Conservation (phyloP, 2,329 filamentous ascomycete species). For the Capronia americana region DNA sequence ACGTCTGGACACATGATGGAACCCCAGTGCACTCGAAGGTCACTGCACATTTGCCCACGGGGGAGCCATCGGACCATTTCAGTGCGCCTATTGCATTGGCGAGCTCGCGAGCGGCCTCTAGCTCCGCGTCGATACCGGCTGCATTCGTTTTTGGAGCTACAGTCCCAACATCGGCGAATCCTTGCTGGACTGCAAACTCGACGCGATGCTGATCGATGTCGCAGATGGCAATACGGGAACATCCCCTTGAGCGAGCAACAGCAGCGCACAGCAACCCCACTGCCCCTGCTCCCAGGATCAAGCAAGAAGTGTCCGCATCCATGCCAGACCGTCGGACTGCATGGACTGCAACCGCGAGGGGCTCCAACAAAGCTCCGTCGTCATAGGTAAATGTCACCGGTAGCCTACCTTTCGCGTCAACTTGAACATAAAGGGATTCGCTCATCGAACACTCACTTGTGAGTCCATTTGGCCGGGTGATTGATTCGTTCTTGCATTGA, state of each 20-base stretch:
- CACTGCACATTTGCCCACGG: slow-evolving; percentile 55
- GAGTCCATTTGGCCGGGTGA: slow-evolving; percentile 66
- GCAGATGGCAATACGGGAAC: neutral
- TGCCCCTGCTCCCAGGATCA: slow-evolving; percentile 9
- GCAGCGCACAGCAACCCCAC: slow-evolving; percentile 6
- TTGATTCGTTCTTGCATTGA: slow-evolving; percentile 67
- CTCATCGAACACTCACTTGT: slow-evolving; percentile 44
- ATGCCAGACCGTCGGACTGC: slow-evolving; percentile 64
- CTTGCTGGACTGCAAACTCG: neutral
- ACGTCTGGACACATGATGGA: slow-evolving; percentile 50
- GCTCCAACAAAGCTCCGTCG: slow-evolving; percentile 68
- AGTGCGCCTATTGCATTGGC: neutral
- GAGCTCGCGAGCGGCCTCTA: neutral
- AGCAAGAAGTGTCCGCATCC: slow-evolving; percentile 55
- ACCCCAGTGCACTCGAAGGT: slow-evolving; percentile 71
- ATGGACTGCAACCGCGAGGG: slow-evolving; percentile 67
- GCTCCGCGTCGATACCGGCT: neutral
- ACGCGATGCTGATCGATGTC: slow-evolving; percentile 6
- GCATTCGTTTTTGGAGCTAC: neutral
- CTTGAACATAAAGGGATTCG: no score
- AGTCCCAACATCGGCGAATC: slow-evolving; percentile 3
- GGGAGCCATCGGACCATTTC: neutral
- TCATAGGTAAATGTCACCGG: slow-evolving; percentile 56
- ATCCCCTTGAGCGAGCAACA: slow-evolving; percentile 1
- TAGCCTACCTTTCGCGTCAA: no score